Percentiles rank a stretch among this genome's conserved stretches.
Evolutionary conservation across 768 basidiomycete genomes (phyloP).

Genomic region (Boletus subcaerulescens): DNA sequence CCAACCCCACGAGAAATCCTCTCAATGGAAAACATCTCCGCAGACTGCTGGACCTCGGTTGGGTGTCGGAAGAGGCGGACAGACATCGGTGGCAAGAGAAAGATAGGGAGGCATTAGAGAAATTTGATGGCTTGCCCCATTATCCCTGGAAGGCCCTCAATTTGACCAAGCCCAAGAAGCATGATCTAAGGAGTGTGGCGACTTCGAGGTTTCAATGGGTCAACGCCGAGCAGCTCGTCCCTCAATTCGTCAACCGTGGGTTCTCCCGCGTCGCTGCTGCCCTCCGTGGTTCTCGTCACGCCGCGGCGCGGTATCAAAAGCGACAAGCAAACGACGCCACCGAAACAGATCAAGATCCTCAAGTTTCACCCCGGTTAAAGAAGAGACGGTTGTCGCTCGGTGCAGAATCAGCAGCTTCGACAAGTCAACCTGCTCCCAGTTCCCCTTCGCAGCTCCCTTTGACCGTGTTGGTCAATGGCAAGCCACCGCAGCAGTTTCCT

Average conservation of each 20-base stretch:
- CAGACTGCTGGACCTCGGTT: conserved; percentile 28
- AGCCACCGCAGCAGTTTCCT: conserved; percentile 30
- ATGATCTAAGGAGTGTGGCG: conserved; percentile 26
- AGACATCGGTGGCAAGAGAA: conserved; percentile 22
- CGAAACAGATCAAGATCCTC: conserved; percentile 4
- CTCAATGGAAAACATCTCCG: conserved; percentile 27
- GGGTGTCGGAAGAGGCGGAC: conserved; percentile 25
- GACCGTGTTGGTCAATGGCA: conserved; percentile 26
- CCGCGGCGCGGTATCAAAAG: conserved; percentile 17
- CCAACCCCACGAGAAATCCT: conserved; percentile 13
- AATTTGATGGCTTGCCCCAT: conserved; percentile 20
- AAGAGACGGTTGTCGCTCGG: conserved; percentile 22
- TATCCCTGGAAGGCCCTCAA: conserved; percentile 30
- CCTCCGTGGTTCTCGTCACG: conserved; percentile 7
- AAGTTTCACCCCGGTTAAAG: conserved; percentile 23
- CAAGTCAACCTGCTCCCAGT: not conserved
- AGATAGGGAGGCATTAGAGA: conserved; percentile 27
- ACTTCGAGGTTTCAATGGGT: conserved; percentile 29
- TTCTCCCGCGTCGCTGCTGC: conserved; percentile 17
- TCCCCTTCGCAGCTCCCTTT: conserved; percentile 8
- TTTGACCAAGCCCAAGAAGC: conserved; percentile 24
- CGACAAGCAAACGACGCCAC: conserved; percentile 15
- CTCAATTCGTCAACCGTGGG: conserved; percentile 24
- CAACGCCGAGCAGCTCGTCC: conserved; percentile 30
- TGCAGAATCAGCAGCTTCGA: conserved; percentile 1